phyloP scores from a whole-genome alignment of 139 green algal genomes.

The Gonium pectorale region DNA sequence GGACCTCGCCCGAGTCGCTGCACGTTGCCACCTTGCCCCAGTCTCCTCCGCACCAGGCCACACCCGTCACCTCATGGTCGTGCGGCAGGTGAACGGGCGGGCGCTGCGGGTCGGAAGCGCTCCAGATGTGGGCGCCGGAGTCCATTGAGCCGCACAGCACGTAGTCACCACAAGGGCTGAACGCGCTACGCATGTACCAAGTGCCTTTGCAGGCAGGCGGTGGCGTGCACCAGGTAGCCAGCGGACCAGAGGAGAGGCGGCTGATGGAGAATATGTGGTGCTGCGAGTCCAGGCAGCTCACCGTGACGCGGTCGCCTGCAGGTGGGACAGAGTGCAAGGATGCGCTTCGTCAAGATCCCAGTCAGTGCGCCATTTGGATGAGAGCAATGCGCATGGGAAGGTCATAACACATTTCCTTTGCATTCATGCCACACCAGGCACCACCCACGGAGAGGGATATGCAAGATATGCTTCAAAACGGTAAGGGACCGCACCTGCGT shows the following conservation, averaged over 20 bases:
- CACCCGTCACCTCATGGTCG: constrained; percentile 22
- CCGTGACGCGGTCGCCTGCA: constrained; percentile 35
- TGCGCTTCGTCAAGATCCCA: neutral
- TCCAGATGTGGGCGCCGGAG: constrained; percentile 16
- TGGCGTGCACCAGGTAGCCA: neutral
- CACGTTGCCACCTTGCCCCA: constrained; percentile 19
- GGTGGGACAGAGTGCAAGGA: neutral
- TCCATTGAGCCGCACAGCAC: constrained; percentile 7
- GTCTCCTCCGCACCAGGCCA: constrained; percentile 27
- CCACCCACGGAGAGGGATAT: no score
- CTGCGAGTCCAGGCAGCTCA: constrained; percentile 35
- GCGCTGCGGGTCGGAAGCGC: neutral
- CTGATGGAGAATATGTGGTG: constrained; percentile 8
- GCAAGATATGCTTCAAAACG: no score
- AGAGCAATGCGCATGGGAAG: no score
- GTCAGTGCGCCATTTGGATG: no score
- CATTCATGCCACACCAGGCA: no score
- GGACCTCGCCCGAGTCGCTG: constrained; percentile 18
- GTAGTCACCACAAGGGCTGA: constrained; percentile 40
- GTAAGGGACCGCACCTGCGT: constrained; percentile 12
- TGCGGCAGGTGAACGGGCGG: constrained; percentile 8
- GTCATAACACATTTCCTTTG: no score
- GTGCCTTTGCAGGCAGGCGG: neutral
- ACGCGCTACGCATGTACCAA: constrained; percentile 30
- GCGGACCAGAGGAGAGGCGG: neutral